Evolutionary conservation across 306 rosid genomes (phyloP), one percentile per base, ranked within the genome.

Genomic region (Dalbergia oliveri): DNA sequence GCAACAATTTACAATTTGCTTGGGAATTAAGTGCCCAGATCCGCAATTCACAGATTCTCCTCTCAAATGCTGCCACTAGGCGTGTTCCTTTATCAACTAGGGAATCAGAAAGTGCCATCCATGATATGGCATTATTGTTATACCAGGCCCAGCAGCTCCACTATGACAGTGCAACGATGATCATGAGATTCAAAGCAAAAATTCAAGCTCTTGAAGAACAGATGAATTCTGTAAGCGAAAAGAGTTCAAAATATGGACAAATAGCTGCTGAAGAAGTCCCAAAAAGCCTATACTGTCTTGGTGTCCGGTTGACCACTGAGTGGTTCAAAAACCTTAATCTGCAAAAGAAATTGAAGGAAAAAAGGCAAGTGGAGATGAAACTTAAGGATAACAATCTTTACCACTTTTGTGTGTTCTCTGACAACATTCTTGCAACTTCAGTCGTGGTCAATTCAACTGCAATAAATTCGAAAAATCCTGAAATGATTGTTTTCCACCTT

Each of bases 181-280:
- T 93, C 82, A 91, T 93, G 98, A 90, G 87, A 87, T 87, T 90
- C 72, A 93, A 93, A 84, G 98, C 94, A 59, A 93, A 88, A 86
- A 90, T 88, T 56, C 98, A 91, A 88, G 50, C 86, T 66, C 91
- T 93, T 8, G 98, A 93, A 43, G 98, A 93, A 84, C 98, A 93
- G 72, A 84, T 86, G 89, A 90, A 87, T 79, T 86, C 89, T 58
- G 91, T 90, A n/a, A 87, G 50, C 63, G 98, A 93, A 56, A 93
- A 93, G 88, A 93, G 98, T 82, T 87, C 92, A 16, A 93, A 93
- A 73, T 93, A 88, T 76, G 98, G 98, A 62, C 98, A 93, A 77
- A 91, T 93, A 77, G 98, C 98, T 65, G 98, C 98, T 62, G 97
- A 93, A 84, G 98, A 93, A 86, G 92, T 91, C 56, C 98, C 98